These are phyloP conservation scores for Carex littledalei DNA, from an alignment of 176 grass and related monocot genomes.

Conservation along the genomic window DNA sequence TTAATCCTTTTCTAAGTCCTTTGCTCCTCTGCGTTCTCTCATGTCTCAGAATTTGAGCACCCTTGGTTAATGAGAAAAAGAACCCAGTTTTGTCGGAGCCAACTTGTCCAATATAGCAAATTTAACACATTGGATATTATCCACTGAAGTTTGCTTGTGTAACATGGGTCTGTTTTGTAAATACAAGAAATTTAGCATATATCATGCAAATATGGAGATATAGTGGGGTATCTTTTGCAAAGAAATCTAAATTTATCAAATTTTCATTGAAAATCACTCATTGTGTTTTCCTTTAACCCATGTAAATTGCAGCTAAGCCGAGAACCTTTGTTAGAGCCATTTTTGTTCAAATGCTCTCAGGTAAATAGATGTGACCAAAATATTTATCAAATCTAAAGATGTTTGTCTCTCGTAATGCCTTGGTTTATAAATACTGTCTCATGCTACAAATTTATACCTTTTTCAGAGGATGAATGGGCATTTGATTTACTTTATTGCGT, in stretches of 20 bases:
- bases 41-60: background rate
- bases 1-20: background rate
- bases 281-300: background rate
- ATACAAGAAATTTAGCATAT: background rate
- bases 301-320: conserved; percentile 54
- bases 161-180: background rate
- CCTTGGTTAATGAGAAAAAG: background rate
- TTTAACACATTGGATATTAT: background rate
- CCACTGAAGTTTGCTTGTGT: background rate
- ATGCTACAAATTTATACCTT: conserved; percentile 19
- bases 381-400: background rate
- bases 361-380: conserved; percentile 18
- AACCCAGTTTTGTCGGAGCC: background rate
- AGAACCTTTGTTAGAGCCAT: conserved; percentile 95
- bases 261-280: background rate
- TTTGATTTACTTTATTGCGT: conserved; percentile 96
- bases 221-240: background rate
- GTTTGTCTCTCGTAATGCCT: background rate
- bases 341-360: conserved; percentile 97
- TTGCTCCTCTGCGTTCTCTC: background rate
- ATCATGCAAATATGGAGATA: background rate
- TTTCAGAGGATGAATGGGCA: conserved; percentile 93
- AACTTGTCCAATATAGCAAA: background rate
- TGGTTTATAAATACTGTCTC: background rate
- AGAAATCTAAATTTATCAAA: background rate